phyloP scores from a whole-genome alignment of 768 basidiomycete genomes.

The Paxillus rubicundulus region DNA sequence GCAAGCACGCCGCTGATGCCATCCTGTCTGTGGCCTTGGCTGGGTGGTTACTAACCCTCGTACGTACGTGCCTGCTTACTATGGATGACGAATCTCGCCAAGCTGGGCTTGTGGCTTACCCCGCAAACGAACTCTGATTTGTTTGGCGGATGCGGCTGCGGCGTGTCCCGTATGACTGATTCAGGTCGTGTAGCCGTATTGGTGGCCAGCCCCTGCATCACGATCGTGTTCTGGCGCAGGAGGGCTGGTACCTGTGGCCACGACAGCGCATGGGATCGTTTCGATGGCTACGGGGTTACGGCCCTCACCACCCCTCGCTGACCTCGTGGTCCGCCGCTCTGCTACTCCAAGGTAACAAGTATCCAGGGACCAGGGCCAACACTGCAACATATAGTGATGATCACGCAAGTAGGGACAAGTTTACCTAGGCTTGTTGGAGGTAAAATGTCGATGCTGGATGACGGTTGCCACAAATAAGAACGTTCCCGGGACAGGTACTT shows the following conservation, averaged over 20 bases:
- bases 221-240: not conserved
- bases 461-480: no score
- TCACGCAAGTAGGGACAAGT: not conserved
- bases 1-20: not conserved
- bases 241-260: slow-evolving; percentile 4
- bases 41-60: not conserved
- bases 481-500: no score
- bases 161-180: slow-evolving; percentile 9
- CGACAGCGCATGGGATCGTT: slow-evolving; percentile 8
- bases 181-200: no score
- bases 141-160: not conserved
- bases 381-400: not conserved
- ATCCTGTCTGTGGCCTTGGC: no score
- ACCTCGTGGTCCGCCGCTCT: slow-evolving; percentile 19
- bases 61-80: no score
- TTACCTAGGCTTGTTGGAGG: not conserved
- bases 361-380: slow-evolving; percentile 2
- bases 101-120: not conserved
- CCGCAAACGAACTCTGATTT: not conserved
- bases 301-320: slow-evolving; percentile 1
- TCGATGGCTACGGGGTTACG: slow-evolving; percentile 31
- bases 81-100: not conserved
- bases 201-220: not conserved
- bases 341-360: slow-evolving; percentile 1
- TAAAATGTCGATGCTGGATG: not conserved